Conservation (phyloP, 2,329 filamentous ascomycete species). For the Arthroderma uncinatum region DNA sequence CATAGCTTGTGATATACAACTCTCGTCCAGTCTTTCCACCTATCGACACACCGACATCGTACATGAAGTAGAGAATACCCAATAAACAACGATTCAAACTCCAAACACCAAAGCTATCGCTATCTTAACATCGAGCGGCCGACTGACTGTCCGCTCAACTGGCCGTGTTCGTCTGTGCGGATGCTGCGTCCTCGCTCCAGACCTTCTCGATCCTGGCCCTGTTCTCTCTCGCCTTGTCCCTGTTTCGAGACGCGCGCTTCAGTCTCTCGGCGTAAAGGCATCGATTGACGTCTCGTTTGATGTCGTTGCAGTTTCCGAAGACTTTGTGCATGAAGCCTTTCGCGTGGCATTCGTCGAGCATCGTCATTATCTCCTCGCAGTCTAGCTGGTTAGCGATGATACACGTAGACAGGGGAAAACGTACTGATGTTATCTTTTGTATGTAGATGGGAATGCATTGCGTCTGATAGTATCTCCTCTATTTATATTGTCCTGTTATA, state of each 20-base stretch:
- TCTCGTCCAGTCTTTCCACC: background rate
- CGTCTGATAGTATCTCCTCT: conserved; percentile 21
- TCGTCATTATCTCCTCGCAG: conserved; percentile 87
- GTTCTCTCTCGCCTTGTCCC: conserved; percentile 57
- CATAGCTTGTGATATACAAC: background rate
- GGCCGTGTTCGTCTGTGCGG: background rate
- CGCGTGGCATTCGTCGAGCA: conserved; percentile 91
- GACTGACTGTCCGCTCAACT: no score
- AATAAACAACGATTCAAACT: background rate
- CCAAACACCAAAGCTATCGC: background rate
- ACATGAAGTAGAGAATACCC: conserved; percentile 1
- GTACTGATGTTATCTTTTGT: conserved; percentile 82
- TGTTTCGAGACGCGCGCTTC: conserved; percentile 67
- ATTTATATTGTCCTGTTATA: background rate
- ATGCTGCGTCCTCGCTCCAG: conserved; percentile 51
- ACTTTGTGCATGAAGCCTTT: conserved; percentile 87
- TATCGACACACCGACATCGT: background rate
- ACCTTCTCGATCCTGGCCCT: conserved; percentile 61
- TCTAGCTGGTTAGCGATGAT: conserved; percentile 42
- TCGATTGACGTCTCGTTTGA: conserved; percentile 71
- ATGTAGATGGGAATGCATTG: conserved; percentile 95
- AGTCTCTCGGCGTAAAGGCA: conserved; percentile 73
- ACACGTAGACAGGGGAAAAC: conserved; percentile 18
- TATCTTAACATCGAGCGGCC: background rate
- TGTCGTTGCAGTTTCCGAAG: conserved; percentile 76